Conservation (phyloP, 192 early-diverging fungal genomes). For the Coemansia biformis region DNA sequence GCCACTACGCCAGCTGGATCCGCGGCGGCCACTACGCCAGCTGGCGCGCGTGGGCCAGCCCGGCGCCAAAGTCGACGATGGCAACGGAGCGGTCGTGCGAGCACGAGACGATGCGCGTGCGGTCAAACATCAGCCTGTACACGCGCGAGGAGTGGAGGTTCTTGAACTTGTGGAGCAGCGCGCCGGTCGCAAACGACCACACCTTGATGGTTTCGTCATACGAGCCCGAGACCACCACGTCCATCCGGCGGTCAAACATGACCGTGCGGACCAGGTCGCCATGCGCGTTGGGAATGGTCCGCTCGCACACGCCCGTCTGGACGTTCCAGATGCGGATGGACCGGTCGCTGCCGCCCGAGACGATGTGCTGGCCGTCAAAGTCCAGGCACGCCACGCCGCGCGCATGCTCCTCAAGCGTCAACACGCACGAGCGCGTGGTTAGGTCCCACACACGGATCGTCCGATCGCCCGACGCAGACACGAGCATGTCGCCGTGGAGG, state of each 20-base stretch:
- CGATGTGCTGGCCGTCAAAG: constrained; percentile 78
- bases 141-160: constrained; percentile 63
- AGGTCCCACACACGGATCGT: constrained; percentile 83
- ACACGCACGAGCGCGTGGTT: constrained; percentile 58
- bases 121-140: constrained; percentile 78
- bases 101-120: constrained; percentile 77
- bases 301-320: constrained; percentile 51
- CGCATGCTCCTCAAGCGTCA: constrained; percentile 66
- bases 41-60: constrained; percentile 25
- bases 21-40: too few species aligned
- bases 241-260: constrained; percentile 26
- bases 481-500: constrained; percentile 54
- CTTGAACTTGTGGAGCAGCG: constrained; percentile 51
- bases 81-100: constrained; percentile 59
- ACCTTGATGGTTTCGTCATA: constrained; percentile 87
- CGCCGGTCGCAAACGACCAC: constrained; percentile 73
- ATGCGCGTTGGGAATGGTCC: constrained; percentile 44
- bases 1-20: too few species aligned
- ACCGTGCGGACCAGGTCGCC: constrained; percentile 38
- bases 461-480: constrained; percentile 75
- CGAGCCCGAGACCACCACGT: constrained; percentile 74
- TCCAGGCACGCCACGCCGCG: constrained; percentile 87
- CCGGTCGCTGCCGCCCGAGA: constrained; percentile 77
- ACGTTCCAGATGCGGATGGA: constrained; percentile 77
- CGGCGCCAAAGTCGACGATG: constrained; percentile 39